Evolutionary conservation across 1,284 basidiomycete genomes (phyloP), one percentile per base, ranked within the genome.

Genomic region (Ganoderma boninense): DNA sequence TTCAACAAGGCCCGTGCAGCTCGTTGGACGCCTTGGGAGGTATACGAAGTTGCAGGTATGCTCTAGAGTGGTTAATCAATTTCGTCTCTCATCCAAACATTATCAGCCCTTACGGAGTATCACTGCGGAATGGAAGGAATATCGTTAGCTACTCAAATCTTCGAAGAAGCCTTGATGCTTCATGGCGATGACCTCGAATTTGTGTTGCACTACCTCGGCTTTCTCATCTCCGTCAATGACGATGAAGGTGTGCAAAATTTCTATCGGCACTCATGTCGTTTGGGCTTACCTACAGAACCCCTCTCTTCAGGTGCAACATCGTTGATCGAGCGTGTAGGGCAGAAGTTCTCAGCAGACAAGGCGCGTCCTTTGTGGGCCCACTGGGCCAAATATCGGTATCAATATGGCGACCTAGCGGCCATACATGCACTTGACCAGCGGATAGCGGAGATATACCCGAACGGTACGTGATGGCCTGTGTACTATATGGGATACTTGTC

Each of bases 301-400:
- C 65, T 68, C 63, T 26, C 65, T 11, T 44, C 73, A 97, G 97
- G 99, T 83, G 97, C 97, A 0, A 91, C 97, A 57, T 97, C 97
- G 0, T 84, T 99, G 38, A 99, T 99, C 79, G 97, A 99, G 80
- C 90, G 95, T 56, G 91, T 94, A 13, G 92, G 96, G 44, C 85
- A 87, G 6, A 92, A 88, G 14, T 96, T 99, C 79, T 80, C 93
- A 0, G 85, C 96, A 4, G 94, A 95, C 54, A 89, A 90, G 52
- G 95, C 96, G 14, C 87, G 95, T 60, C 90, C 93, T 0, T 86
- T 99, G 20, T 99, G 97, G 97, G 95, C 98, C 77, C 89, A 94
- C 62, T 99, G 97, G 98, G 92, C 95, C 3, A 87, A 92, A 70
- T 98, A 98, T 83, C 96, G 98, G 81, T 98, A 97, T 83, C 93